phyloP scores from a whole-genome alignment of 768 basidiomycete species.

The Rhodotorula taiwanensis region DNA sequence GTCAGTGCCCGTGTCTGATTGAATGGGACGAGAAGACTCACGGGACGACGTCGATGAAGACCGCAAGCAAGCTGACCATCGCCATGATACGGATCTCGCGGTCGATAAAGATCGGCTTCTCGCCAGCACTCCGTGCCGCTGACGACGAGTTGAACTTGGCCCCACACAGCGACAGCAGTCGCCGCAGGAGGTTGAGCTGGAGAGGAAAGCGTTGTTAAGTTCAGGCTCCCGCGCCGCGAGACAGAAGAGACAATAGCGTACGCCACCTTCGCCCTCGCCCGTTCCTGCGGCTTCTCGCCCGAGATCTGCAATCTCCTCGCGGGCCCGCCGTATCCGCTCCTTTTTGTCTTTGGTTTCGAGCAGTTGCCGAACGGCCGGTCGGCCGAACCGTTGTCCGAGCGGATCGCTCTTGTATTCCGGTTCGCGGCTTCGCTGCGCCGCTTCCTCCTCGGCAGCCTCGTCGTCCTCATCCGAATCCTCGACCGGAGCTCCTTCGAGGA shows the following conservation, averaged over 20 bases:
- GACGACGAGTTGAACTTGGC: constrained; percentile 61
- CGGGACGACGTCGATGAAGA: constrained; percentile 93
- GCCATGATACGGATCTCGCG: constrained; percentile 76
- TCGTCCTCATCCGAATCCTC: constrained; percentile 23
- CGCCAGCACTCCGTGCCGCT: constrained; percentile 56
- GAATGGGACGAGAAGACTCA: constrained; percentile 26
- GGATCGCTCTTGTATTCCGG: constrained; percentile 36
- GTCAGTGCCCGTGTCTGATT: neutral
- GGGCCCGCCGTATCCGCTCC: constrained; percentile 65
- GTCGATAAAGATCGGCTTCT: constrained; percentile 60
- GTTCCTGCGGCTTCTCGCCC: constrained; percentile 88
- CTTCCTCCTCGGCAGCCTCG: constrained; percentile 16
- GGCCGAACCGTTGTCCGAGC: constrained; percentile 73
- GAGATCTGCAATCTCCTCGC: constrained; percentile 86
- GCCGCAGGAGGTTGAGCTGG: constrained; percentile 78
- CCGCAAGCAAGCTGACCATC: constrained; percentile 79
- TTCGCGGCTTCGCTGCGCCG: constrained; percentile 7
- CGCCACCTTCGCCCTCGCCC: constrained; percentile 89
- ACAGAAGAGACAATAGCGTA: constrained; percentile 46
- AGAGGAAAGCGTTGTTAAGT: neutral
- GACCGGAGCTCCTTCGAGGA: constrained; percentile 2
- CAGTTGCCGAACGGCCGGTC: constrained; percentile 67
- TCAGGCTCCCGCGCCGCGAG: too few relatives aligned
- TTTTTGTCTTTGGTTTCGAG: constrained; percentile 61
- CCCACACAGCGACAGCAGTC: constrained; percentile 82